Evolutionary conservation across 768 basidiomycete species (phyloP).

Genomic region (Ramaria sp.): DNA sequence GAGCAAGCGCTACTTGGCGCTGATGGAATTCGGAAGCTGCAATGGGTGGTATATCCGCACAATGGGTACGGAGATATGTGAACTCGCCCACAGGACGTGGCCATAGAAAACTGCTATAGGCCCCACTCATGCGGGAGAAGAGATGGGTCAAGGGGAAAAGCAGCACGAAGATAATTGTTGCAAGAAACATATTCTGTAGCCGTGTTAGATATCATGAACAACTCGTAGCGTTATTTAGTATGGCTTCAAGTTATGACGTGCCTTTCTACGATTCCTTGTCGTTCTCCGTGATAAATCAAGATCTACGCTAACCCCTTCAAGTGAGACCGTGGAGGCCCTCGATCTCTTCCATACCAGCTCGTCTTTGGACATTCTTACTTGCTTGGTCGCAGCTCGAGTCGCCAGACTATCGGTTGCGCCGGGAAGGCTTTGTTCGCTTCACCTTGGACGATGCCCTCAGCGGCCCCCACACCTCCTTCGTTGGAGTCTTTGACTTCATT

Average conservation of each 20-base stretch:
- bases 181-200: not conserved
- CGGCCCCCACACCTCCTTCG: conserved; percentile 35
- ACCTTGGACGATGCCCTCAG: conserved; percentile 38
- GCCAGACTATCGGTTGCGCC: no score
- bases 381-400: no score
- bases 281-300: no score
- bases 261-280: not conserved
- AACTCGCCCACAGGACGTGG: not conserved
- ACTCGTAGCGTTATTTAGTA: not conserved
- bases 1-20: conserved; percentile 47
- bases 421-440: no score
- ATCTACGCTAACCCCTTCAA: no score
- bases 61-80: conserved; percentile 25
- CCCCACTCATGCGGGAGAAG: not conserved
- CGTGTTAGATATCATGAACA: not conserved
- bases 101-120: not conserved
- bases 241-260: not conserved
- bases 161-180: not conserved
- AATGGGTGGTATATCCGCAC: conserved; percentile 40
- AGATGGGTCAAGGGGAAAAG: not conserved
- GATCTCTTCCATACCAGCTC: no score
- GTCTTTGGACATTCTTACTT: no score
- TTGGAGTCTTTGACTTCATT: conserved; percentile 41
- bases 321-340: no score
- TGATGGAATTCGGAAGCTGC: conserved; percentile 30